These are phyloP conservation scores for Cordyceps pruinosa DNA, from an alignment of 2,329 filamentous ascomycete species.

Conservation along the genomic window DNA sequence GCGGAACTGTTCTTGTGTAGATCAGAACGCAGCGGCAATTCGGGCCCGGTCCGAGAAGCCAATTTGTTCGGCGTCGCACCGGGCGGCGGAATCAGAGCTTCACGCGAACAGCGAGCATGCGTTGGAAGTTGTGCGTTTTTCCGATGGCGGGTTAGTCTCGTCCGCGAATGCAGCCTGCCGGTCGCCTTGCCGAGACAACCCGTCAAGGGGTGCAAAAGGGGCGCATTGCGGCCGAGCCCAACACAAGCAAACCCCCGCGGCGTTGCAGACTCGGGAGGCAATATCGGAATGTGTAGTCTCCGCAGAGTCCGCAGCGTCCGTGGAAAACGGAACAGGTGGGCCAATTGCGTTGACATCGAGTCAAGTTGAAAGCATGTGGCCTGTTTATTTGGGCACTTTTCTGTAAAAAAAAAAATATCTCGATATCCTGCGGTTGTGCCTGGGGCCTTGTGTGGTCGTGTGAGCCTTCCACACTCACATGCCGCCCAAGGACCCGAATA, in stretches of 20 bases:
- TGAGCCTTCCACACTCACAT: not conserved
- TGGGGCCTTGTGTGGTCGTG: not conserved
- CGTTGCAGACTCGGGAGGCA: not conserved
- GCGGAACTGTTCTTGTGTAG: too few relatives aligned
- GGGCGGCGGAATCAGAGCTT: not conserved
- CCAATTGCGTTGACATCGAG: not conserved
- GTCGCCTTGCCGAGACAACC: not conserved
- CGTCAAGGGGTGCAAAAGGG: not conserved
- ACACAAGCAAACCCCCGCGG: not conserved
- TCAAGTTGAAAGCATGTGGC: not conserved
- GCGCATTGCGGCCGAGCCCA: not conserved
- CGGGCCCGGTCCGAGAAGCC: too few relatives aligned
- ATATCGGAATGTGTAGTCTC: not conserved
- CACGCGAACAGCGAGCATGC: not conserved
- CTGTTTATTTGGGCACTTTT: not conserved
- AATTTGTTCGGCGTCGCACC: not conserved
- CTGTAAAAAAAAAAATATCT: too few relatives aligned
- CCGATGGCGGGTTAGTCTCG: not conserved
- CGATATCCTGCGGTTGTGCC: not conserved
- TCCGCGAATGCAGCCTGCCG: not conserved
- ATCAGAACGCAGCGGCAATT: not conserved
- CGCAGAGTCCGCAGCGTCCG: not conserved
- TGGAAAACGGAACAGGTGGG: not conserved
- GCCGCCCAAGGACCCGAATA: not conserved
- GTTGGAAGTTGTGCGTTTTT: not conserved